Evolutionary conservation across 2,329 filamentous ascomycete species (phyloP).

Genomic region (Coniella lustricola): DNA sequence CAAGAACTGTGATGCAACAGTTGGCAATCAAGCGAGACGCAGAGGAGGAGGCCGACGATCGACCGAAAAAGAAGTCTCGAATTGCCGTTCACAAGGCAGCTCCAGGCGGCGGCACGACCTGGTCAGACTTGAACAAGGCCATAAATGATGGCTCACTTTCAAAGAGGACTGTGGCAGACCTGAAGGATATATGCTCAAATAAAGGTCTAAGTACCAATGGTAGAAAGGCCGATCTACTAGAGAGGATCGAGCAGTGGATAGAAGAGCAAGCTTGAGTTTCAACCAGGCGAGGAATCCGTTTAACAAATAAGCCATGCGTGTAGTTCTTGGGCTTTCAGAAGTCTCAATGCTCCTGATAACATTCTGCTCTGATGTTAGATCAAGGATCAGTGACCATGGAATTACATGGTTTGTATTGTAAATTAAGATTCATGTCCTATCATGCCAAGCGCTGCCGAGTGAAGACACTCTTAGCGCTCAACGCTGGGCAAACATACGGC

Average conservation of each 20-base stretch:
- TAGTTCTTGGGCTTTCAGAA: no score
- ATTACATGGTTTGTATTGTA: no score
- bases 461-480: no score
- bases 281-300: not conserved
- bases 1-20: constrained; percentile 28
- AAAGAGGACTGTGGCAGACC: constrained; percentile 48
- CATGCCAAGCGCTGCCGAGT: no score
- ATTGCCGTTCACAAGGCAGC: constrained; percentile 20
- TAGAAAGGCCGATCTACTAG: constrained; percentile 47
- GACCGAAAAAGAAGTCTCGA: constrained; percentile 41
- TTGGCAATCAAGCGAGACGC: constrained; percentile 46
- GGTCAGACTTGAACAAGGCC: constrained; percentile 39
- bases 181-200: constrained; percentile 41
- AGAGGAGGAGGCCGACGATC: constrained; percentile 32
- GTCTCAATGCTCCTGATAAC: no score
- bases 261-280: constrained; percentile 26
- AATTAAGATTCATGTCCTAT: no score
- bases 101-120: constrained; percentile 29
- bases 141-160: constrained; percentile 38
- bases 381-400: no score
- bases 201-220: constrained; percentile 44
- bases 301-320: not conserved
- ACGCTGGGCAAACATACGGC: no score
- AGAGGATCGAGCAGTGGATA: constrained; percentile 50
- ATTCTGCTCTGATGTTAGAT: no score